Base-by-base conservation (phyloP, 1,139 yeast species). In the Yamadazyma triangularis region DNA sequence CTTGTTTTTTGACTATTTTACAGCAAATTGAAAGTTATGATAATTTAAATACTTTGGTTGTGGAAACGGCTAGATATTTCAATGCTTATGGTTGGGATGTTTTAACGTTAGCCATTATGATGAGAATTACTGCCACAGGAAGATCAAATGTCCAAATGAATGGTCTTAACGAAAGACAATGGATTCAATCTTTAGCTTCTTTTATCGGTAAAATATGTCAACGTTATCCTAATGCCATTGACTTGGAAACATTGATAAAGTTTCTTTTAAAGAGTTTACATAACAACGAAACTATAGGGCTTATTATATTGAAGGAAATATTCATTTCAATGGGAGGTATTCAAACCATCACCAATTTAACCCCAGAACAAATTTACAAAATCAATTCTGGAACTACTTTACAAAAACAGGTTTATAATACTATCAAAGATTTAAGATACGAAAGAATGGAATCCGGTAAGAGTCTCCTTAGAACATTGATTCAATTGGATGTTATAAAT, bases 21-120 rank as follows among this genome's bases (percentile, higher is more conserved):
- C 76, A 73, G 34, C 89, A 81, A 47, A 79, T 91, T 38, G 98
- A 93, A 53, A 87, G 95, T 60, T 93, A 91, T 50, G 96, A 85
- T 50, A 91, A 88, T 50, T 73, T 88, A 42, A 86, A 80, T 32
- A 79, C 76, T 27, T 64, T 88, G 34, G 79, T 91, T 9, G 89
- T 87, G 8, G 84, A 82, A 33, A 78, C 95, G 2, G 89, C 96
- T 0, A 65, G 80, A 28, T 83, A 79, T 47, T 86, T 88, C 52
- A 83, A 82, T 34, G 71, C 64, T 7, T 80, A 83, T 49, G 91
- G 89, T 0, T 88, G 95, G 89, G 97, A 89, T 52, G 84, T 79
- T 2, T 59, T 89, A 25, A 81, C 91, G 2, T 79, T 76, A 44
- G 89, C 85, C 1, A 60, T 89, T 6, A 61, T 88, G 52, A 71